A percentile compares a stretch with the other conserved stretches of the same genome.
Evolutionary conservation across 352 stramenopile species (phyloP).

Genomic region (Phytophthora foliorum): DNA sequence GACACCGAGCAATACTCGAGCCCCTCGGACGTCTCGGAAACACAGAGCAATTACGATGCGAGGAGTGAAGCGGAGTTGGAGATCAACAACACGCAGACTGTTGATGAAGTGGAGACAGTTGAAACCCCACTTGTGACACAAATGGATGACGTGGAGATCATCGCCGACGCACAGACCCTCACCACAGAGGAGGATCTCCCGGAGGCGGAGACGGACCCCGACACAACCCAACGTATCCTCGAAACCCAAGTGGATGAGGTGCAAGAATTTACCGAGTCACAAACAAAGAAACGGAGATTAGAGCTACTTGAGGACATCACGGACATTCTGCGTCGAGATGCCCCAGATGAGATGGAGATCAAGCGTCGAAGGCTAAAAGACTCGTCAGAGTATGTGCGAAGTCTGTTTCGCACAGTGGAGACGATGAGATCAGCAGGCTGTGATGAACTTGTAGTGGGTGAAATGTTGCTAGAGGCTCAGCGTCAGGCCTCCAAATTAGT

Average conservation of each 20-base stretch:
- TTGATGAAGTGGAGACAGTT: neutral
- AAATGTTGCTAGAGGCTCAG: conserved; percentile 13
- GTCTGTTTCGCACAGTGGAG: conserved; percentile 15
- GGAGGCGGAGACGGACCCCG: neutral
- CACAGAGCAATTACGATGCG: neutral
- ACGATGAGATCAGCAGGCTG: conserved; percentile 9
- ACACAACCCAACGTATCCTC: neutral
- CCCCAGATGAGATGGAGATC: conserved; percentile 6
- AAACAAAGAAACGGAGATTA: conserved; percentile 5
- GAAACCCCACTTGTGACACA: neutral
- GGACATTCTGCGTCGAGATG: neutral
- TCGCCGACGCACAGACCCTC: neutral
- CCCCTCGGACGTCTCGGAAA: neutral
- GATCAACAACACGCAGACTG: neutral
- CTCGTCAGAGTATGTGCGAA: conserved; percentile 17
- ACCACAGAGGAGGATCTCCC: neutral
- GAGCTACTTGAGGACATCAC: neutral
- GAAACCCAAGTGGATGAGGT: neutral
- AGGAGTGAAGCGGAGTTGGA: neutral
- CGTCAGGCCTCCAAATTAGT: conserved; percentile 14
- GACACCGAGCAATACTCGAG: neutral
- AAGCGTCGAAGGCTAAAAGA: conserved; percentile 15
- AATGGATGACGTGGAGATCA: neutral
- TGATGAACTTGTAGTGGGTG: neutral
- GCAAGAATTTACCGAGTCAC: neutral